phyloP scores from a whole-genome alignment of 2,329 filamentous ascomycete species.

The Byssoonygena ceratinophila region DNA sequence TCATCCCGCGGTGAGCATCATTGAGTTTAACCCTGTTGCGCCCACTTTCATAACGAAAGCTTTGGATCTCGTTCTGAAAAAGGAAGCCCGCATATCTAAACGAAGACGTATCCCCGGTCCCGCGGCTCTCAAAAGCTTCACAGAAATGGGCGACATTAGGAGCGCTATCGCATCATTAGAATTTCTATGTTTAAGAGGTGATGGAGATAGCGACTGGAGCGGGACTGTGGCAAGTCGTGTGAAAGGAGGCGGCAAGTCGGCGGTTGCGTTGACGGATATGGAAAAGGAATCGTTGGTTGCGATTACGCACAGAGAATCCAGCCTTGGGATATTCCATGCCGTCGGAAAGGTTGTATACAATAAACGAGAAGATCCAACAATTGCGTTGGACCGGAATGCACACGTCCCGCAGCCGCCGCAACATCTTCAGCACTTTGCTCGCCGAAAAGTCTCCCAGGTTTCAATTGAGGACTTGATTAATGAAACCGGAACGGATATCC shows the following conservation, averaged over 20 bases:
- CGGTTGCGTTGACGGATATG: conserved; percentile 52
- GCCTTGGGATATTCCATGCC: conserved; percentile 87
- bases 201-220: conserved; percentile 63
- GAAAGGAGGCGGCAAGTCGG: conserved; percentile 48
- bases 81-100: conserved; percentile 71
- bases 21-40: conserved; percentile 90
- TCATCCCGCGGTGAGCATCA: conserved; percentile 65
- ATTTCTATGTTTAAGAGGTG: conserved; percentile 77
- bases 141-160: conserved; percentile 81
- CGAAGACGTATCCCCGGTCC: conserved; percentile 66
- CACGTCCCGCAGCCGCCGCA: conserved; percentile 47
- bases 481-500: conserved; percentile 82
- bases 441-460: conserved; percentile 55
- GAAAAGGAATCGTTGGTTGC: conserved; percentile 71
- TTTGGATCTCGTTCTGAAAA: conserved; percentile 67
- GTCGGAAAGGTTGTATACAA: conserved; percentile 96
- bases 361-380: conserved; percentile 57
- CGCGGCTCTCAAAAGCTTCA: conserved; percentile 63
- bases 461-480: conserved; percentile 69
- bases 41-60: conserved; percentile 77
- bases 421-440: conserved; percentile 48
- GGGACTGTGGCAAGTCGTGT: conserved; percentile 59
- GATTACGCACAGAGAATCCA: conserved; percentile 77
- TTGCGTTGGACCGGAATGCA: conserved; percentile 25
- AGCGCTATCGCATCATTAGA: conserved; percentile 88